Percentiles rank a stretch among this genome's conserved stretches.
Conservation (phyloP, 164 flowering plant species). For the Tetrastigma voinierianum region DNA sequence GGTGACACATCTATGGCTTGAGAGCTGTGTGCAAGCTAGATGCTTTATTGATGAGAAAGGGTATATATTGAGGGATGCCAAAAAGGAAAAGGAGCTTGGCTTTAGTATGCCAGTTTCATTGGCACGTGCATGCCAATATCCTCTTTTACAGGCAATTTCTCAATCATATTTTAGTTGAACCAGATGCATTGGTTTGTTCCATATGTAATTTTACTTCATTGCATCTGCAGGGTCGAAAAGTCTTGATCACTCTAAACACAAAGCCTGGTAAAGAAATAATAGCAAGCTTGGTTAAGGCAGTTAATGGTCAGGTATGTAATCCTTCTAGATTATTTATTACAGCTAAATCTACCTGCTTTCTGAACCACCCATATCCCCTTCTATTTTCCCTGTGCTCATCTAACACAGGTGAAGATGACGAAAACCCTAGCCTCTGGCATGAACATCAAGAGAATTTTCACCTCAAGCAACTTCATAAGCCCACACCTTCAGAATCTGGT, state of each 20-base stretch:
- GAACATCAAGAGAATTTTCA: too few relatives aligned
- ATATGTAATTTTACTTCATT: neutral
- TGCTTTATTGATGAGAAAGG: slow-evolving; percentile 79
- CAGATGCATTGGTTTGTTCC: neutral
- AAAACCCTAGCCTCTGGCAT: too few relatives aligned
- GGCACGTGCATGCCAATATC: slow-evolving; percentile 61
- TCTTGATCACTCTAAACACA: slow-evolving; percentile 69
- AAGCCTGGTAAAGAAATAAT: slow-evolving; percentile 77
- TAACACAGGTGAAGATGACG: too few relatives aligned
- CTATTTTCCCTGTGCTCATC: too few relatives aligned
- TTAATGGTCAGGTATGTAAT: slow-evolving; percentile 70
- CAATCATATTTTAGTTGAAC: neutral
- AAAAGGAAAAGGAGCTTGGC: slow-evolving; percentile 88
- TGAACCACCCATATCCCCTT: too few relatives aligned
- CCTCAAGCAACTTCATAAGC: too few relatives aligned
- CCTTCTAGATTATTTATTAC: neutral
- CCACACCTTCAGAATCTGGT: too few relatives aligned
- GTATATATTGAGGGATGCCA: slow-evolving; percentile 73
- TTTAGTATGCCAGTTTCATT: slow-evolving; percentile 80
- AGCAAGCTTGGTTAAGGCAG: slow-evolving; percentile 69
- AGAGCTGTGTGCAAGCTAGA: slow-evolving; percentile 81
- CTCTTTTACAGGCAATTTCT: slow-evolving; percentile 63
- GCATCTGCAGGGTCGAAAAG: slow-evolving; percentile 66
- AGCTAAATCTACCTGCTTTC: neutral
- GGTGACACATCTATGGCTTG: slow-evolving; percentile 86